Percentiles rank a stretch among this genome's conserved stretches.
Conservation (phyloP, 176 grass and related monocot species). For the Echinochloa phyllopogon region DNA sequence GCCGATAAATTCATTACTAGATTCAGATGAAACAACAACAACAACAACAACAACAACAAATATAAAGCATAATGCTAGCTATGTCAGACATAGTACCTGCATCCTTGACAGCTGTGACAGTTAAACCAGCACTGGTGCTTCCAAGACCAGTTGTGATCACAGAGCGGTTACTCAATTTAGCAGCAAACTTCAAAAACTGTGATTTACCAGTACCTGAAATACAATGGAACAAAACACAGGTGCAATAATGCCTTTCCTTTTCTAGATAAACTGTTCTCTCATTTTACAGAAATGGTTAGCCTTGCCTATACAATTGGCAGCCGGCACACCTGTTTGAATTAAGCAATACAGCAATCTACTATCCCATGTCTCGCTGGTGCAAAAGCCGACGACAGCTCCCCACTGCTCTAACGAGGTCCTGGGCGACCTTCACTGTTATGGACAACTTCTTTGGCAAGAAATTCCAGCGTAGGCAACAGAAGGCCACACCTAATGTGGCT, state of each 20-base stretch:
- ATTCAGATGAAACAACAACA: conserved; percentile 34
- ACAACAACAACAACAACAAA: conserved; percentile 12
- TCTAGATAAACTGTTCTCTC: background rate
- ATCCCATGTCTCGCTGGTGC: background rate
- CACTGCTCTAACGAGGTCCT: background rate
- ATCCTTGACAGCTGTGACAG: conserved; percentile 97
- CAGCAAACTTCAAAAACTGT: conserved; percentile 95
- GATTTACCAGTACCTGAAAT: conserved; percentile 94
- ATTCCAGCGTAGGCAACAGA: too few species aligned
- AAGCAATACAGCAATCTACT: background rate
- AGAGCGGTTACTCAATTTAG: conserved; percentile 91
- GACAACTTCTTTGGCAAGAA: too few species aligned
- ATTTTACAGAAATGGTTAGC: background rate
- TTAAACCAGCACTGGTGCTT: conserved; percentile 97
- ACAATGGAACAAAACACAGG: conserved; percentile 8
- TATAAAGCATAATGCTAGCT: conserved; percentile 27
- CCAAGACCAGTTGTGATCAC: conserved; percentile 92
- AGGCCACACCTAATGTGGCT: too few species aligned
- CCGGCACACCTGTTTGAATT: background rate
- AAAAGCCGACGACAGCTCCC: background rate
- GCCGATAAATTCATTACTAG: conserved; percentile 13
- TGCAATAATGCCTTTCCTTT: background rate
- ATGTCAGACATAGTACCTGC: conserved; percentile 64
- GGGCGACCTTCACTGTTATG: background rate
- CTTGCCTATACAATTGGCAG: background rate